Evolutionary conservation across 345 rosid species (phyloP), one percentile per base, ranked within the genome.

Genomic region (Eucalyptus cloeziana): DNA sequence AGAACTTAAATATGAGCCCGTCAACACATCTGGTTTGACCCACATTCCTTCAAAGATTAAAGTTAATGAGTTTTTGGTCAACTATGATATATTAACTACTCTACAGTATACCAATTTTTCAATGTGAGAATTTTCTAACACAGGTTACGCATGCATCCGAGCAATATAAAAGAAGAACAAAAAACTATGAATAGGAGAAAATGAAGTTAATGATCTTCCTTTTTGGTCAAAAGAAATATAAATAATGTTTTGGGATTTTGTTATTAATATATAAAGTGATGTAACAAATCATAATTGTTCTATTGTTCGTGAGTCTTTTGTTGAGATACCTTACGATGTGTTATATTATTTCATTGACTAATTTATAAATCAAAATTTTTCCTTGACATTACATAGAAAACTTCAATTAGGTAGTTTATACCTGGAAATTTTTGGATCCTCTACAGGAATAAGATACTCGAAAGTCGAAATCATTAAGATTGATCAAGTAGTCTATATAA

Each of bases 121-220:
- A 22, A 69, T 33, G 7, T 19, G 44, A 9, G 44, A 33, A 19
- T 33, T 69, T 69, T 17, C 24, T 33, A 9, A 71, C 25, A 71
- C 0, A 19, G 2, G 2, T 71, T 10, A 3, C 13, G 10, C 10
- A 31, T 37, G 13, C 44, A 19, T 71, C 1, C 33, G 7, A 33
- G 17, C 44, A 69, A 1, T 69, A 33, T 69, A 11, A 17, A 6
- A 8, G 44, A 33, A 37, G 71, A 64, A 13, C 31, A 3, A 33
- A 33, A 67, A 67, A 14, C 10, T 33, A 33, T 2, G 2, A 19
- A 71, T 71, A 33, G 25, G 25, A 71, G 45, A 15, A 69, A 71
- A 71, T 3, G 13, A 33, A 17, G 80, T 69, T 69, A 69, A 16
- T 69, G 1, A 69, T 69, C 45, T 71, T 71, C 27, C 81, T 37